Base-by-base conservation (phyloP, 2,329 filamentous ascomycete species). In the Coniochaeta ligniaria region DNA sequence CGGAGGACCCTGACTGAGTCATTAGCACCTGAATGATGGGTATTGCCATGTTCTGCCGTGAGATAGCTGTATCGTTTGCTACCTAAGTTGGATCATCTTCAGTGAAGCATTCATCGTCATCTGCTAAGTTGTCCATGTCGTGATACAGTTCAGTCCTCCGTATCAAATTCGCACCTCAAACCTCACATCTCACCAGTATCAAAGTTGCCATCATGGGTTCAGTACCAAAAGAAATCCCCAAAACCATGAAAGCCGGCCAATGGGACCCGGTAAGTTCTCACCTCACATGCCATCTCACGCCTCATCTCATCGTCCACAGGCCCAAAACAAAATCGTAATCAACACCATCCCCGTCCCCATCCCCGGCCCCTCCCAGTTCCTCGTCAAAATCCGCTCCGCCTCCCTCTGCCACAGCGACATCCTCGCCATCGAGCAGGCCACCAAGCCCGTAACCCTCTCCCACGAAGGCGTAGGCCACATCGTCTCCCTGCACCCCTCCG, bases 381-480 rank as follows among this genome's bases (percentile, higher is more conserved):
- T 74, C 35, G 69, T 75, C 66, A 72, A 73, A 61, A 70, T 73
- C 59, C 63, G 65, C 33, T 73, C 70, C 8, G 72, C 73, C 4
- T 74, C 72, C 22, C 68, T 75, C 38, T 74, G 72, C 62, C 72
- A 75, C 63, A 69, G 65, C 38, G 72, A 68, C 61, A 63, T 69
- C n/a, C 62, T 64, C 58, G 63, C 63, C 16, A 62, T 66, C 57
- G 66, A 68, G 14, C 62, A 63, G n/a, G 62, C 62, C 58, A 66
- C 68, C 59, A 56, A 57, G 11, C 66, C 66, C 4, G 50, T 67
- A 3, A 64, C 67, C 6, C 64, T 79, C 6, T 77, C 78, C 5
- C 78, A 80, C 63, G 79, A 80, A 68, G 78, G 77, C 17, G 75
- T 78, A 24, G 78, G 77, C 1, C 67, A 75, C 60, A 73, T 80